phyloP scores from a whole-genome alignment of 2,329 filamentous ascomycete genomes.

The Venturia pyrina region DNA sequence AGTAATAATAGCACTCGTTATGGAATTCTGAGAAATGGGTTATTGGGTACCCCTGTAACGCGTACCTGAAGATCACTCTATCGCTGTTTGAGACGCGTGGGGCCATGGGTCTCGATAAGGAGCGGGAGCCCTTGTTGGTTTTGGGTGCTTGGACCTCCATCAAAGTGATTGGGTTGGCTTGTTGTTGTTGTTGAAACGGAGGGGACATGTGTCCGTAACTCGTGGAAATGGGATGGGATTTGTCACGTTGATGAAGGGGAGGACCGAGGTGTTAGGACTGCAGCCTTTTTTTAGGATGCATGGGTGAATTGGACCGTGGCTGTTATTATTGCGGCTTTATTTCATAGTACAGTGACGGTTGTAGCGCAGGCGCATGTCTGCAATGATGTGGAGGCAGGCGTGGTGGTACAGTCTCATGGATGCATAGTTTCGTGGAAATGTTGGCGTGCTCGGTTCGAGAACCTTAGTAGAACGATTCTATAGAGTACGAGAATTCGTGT shows the following conservation, averaged over 20 bases:
- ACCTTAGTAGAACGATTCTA: neutral
- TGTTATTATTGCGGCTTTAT: neutral
- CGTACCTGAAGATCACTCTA: neutral
- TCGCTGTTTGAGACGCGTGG: neutral
- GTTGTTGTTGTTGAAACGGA: neutral
- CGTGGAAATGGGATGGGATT: neutral
- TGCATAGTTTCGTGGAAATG: neutral
- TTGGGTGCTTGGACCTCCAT: too few species aligned
- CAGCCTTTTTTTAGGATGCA: neutral
- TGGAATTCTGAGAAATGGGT: neutral
- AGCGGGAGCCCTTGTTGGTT: too few species aligned
- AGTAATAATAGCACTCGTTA: too few species aligned
- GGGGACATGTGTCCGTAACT: neutral
- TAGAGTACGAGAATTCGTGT: neutral
- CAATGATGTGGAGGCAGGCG: neutral
- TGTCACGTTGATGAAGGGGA: too few species aligned
- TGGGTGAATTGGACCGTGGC: neutral
- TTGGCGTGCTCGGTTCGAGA: neutral
- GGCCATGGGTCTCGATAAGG: neutral
- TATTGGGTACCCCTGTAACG: neutral
- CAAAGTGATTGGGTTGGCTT: neutral
- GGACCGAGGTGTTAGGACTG: neutral
- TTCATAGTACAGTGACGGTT: neutral
- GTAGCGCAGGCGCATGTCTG: neutral
- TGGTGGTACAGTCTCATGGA: neutral